Percentiles rank a stretch among this genome's conserved stretches.
phyloP scores from a whole-genome alignment of 371 early-diverging fungal genomes.

The Syncephalastrum contaminatum region DNA sequence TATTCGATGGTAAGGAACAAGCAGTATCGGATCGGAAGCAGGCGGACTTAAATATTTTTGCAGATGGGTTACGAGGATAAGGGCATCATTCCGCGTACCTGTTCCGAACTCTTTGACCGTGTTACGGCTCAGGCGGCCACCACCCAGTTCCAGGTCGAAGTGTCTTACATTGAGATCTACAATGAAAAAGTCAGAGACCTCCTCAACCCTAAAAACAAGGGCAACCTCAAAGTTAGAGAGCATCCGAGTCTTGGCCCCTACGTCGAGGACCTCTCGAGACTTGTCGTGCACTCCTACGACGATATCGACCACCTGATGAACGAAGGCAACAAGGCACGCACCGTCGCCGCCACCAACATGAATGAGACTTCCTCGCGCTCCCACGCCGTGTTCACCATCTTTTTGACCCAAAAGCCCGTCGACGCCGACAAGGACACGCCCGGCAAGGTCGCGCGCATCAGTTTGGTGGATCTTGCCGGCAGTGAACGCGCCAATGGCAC shows the following conservation, averaged over 20 bases:
- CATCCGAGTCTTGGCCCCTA: slow-evolving; percentile 87
- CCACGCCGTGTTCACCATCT: slow-evolving; percentile 92
- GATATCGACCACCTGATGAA: slow-evolving; percentile 80
- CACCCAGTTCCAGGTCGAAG: slow-evolving; percentile 69
- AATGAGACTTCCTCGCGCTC: slow-evolving; percentile 90
- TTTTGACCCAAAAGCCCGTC: slow-evolving; percentile 63
- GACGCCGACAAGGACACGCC: slow-evolving; percentile 56
- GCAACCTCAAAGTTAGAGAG: slow-evolving; percentile 78
- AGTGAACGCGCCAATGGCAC: slow-evolving; percentile 95
- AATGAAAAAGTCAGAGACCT: slow-evolving; percentile 91
- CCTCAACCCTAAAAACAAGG: slow-evolving; percentile 73
- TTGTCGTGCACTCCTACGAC: slow-evolving; percentile 72
- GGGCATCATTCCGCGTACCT: slow-evolving; percentile 82
- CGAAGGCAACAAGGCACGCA: slow-evolving; percentile 85
- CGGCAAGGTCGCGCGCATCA: slow-evolving; percentile 71
- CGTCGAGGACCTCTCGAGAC: slow-evolving; percentile 84
- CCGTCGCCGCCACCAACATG: slow-evolving; percentile 96
- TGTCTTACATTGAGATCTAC: slow-evolving; percentile 81
- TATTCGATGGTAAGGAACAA: slow-evolving; percentile 63
- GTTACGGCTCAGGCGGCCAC: slow-evolving; percentile 42
- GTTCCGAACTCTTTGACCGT: slow-evolving; percentile 73
- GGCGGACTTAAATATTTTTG: slow-evolving; percentile 2
- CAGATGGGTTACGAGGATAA: slow-evolving; percentile 68
- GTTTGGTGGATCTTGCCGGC: slow-evolving; percentile 88
- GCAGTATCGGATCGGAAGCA: slow-evolving; percentile 2